phyloP scores from a whole-genome alignment of 441 rosid genomes.

The Metrosideros polymorpha region DNA sequence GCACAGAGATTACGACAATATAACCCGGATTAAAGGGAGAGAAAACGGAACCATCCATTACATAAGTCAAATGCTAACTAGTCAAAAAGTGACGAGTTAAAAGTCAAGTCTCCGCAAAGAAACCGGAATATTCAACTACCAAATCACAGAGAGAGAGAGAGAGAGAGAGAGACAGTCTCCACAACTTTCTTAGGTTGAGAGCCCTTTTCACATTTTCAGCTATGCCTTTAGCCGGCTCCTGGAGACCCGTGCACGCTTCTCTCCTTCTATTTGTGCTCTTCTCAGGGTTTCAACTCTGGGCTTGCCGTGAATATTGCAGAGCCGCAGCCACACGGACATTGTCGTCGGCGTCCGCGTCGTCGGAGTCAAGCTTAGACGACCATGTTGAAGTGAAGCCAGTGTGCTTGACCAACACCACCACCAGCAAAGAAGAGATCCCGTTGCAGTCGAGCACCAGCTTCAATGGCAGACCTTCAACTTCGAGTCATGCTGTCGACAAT shows the following conservation, averaged over 20 bases:
- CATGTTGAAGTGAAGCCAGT: background rate
- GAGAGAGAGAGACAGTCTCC: background rate
- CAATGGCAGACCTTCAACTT: conserved; percentile 21
- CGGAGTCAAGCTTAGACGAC: background rate
- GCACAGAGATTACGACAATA: background rate
- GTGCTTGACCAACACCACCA: background rate
- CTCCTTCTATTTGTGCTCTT: conserved; percentile 16
- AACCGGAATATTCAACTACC: background rate
- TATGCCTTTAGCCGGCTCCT: conserved; percentile 15
- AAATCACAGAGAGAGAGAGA: background rate
- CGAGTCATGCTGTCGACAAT: conserved; percentile 2
- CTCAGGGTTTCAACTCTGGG: conserved; percentile 30
- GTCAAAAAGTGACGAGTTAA: background rate
- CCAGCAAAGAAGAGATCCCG: conserved; percentile 8
- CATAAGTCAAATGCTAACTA: background rate
- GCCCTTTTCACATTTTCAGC: background rate
- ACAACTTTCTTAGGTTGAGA: background rate
- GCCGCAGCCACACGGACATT: conserved; percentile 40
- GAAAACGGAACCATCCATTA: background rate
- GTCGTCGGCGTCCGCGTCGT: background rate
- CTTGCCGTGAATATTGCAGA: conserved; percentile 19
- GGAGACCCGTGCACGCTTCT: conserved; percentile 12
- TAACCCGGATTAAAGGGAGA: background rate
- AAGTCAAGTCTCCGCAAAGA: background rate
- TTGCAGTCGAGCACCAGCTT: conserved; percentile 23